Percentiles rank a stretch among this genome's conserved stretches.
Conservation (phyloP, 768 basidiomycete genomes). For the Panus rudis region DNA sequence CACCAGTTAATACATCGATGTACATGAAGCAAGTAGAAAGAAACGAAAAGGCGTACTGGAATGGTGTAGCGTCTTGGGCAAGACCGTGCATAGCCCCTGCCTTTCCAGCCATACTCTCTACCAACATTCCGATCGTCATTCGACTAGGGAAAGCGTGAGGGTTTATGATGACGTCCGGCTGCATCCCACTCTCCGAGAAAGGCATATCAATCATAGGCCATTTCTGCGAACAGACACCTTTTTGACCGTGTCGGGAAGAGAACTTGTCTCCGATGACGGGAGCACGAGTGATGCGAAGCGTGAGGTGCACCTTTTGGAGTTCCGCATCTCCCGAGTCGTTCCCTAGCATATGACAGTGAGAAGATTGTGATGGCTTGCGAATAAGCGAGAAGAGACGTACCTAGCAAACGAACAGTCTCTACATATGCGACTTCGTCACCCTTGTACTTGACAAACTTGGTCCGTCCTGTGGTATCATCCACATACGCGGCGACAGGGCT, state of each 20-base stretch:
- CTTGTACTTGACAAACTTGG: conserved; percentile 90
- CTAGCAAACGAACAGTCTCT: conserved; percentile 86
- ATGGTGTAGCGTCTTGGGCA: conserved; percentile 97
- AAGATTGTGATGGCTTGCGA: neutral
- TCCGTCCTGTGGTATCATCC: conserved; percentile 78
- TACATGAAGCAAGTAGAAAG: neutral
- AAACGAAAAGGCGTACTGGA: conserved; percentile 57
- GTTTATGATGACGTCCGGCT: conserved; percentile 99
- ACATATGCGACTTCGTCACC: conserved; percentile 89
- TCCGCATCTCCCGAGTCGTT: conserved; percentile 83
- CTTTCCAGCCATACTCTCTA: conserved; percentile 99
- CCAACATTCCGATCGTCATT: conserved; percentile 99
- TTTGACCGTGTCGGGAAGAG: conserved; percentile 97
- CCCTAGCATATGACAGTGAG: conserved; percentile 36
- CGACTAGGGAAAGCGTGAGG: conserved; percentile 99
- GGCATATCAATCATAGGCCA: conserved; percentile 99
- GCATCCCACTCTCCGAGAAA: conserved; percentile 97
- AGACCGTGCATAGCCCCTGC: conserved; percentile 97
- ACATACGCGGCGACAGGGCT: conserved; percentile 82
- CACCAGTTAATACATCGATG: conserved; percentile 10
- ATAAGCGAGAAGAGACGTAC: conserved; percentile 34
- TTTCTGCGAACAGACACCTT: conserved; percentile 99
- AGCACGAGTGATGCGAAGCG: conserved; percentile 85
- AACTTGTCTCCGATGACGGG: conserved; percentile 99
- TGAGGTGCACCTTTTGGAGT: conserved; percentile 89